Percentiles rank a stretch among this genome's conserved stretches.
phyloP scores from a whole-genome alignment of 345 rosid species.

The Microthlaspi erraticum region DNA sequence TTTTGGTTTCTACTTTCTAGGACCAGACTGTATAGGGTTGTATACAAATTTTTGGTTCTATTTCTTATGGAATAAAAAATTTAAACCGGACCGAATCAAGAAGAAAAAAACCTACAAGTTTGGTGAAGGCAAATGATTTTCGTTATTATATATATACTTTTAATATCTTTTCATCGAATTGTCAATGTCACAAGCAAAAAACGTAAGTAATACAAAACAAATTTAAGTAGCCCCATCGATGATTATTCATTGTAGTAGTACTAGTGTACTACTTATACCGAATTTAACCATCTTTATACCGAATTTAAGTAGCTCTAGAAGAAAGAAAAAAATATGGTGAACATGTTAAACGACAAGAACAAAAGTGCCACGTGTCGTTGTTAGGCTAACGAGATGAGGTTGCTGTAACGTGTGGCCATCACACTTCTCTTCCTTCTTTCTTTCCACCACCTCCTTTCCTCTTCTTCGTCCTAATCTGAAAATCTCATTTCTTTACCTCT shows the following conservation, averaged over 20 bases:
- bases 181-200: not conserved
- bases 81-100: not conserved
- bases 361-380: conserved; percentile 56
- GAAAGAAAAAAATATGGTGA: conserved; percentile 21
- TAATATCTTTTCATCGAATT: not conserved
- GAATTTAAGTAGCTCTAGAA: not conserved
- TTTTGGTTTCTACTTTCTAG: not conserved
- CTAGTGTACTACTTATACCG: too few species aligned
- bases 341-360: conserved; percentile 20
- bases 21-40: too few species aligned
- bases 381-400: conserved; percentile 58
- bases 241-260: too few species aligned
- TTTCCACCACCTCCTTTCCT: conserved; percentile 16
- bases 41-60: not conserved
- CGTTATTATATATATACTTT: too few species aligned
- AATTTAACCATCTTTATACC: not conserved
- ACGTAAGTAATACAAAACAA: not conserved
- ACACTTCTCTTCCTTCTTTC: conserved; percentile 53
- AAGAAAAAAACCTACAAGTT: not conserved
- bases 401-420: conserved; percentile 89
- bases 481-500: not conserved
- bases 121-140: not conserved
- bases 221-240: not conserved
- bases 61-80: not conserved
- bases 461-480: conserved; percentile 26